Evolutionary conservation across 768 basidiomycete genomes (phyloP), one percentile per base, ranked within the genome.

Genomic region (Cystofilobasidium ferigula): DNA sequence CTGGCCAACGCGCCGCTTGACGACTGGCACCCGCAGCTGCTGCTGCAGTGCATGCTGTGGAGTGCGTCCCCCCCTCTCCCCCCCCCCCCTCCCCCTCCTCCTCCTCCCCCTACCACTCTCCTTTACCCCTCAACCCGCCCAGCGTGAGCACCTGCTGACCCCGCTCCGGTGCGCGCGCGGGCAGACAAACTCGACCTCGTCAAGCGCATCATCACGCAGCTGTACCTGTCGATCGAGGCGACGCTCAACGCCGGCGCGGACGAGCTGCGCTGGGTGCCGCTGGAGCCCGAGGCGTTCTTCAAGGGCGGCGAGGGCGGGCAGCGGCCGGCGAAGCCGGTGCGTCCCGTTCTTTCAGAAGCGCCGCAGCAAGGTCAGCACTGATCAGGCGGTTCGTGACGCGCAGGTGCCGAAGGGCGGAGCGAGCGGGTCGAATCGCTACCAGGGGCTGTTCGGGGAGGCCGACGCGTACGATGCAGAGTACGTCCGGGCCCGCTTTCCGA

Each of bases 11-110:
- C 89, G 0, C 92, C 94, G 4, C 77, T 97, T 40, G 82, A 84
- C 22, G 89, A 95, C 75, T 92, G 89, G 74, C 90, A 97, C 76
- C 93, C 94, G 4, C 89, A 93, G 72, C 86, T 94, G 81, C 74
- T 98, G 22, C 77, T 92, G 16, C 93, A 97, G 72, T 94, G 90
- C 73, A 78, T 97, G 62, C 77, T 95, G 10, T 94, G 91, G 92
- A 86, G 93, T 93, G 70, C 64, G 83, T 73, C 57, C 9, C 13
- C 13, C 24, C 40, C 14, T 26, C 34, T 30, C 43, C 3, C 30
- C 10, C 24, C 43, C 35, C 18, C 13, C 24, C 13, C 24, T 9
- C 9, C 48, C 24, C n/a, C n/a, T n/a, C n/a, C n/a, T n/a, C n/a
- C n/a, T n/a, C n/a, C n/a, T n/a, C n/a, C n/a, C n/a, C n/a, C n/a